A percentile compares a stretch with the other conserved stretches of the same genome.
These are phyloP conservation scores for Vitis hybrid DNA, from an alignment of 177 flowering plant genomes.

Conservation along the genomic window DNA sequence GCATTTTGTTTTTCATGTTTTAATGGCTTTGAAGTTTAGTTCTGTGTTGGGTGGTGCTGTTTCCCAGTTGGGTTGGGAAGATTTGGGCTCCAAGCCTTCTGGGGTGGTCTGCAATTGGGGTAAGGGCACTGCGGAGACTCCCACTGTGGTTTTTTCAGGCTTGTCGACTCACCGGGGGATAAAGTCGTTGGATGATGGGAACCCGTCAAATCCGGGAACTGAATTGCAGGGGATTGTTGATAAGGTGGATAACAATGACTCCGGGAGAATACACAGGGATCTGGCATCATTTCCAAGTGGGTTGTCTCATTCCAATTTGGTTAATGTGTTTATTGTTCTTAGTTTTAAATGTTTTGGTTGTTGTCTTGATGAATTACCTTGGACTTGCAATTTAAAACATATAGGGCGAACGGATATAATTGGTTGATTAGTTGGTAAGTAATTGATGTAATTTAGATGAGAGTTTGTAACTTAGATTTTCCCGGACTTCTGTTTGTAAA, in stretches of 20 bases:
- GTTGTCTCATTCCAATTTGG: constrained; percentile 10
- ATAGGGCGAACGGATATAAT: too few relatives aligned
- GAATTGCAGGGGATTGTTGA: constrained; percentile 16
- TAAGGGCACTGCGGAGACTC: not conserved
- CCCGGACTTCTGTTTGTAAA: not conserved
- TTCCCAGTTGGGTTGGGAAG: constrained; percentile 1
- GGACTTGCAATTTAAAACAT: too few relatives aligned
- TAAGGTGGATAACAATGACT: constrained; percentile 11
- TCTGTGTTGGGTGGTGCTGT: not conserved
- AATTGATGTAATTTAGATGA: not conserved
- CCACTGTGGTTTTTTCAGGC: constrained; percentile 9
- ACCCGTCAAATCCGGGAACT: constrained; percentile 10
- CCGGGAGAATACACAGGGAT: constrained; percentile 29
- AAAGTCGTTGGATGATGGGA: constrained; percentile 23
- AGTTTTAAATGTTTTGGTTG: too few relatives aligned
- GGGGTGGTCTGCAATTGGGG: not conserved
- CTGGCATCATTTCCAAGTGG: constrained; percentile 48
- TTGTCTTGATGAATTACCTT: too few relatives aligned
- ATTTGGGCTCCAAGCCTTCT: constrained; percentile 1
- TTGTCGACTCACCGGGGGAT: constrained; percentile 12
- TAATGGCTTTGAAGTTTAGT: constrained; percentile 15
- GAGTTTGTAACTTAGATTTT: not conserved
- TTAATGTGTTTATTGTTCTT: not conserved
- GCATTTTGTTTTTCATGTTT: not conserved
- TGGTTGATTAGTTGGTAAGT: too few relatives aligned